phyloP scores from a whole-genome alignment of 768 basidiomycete species.

The Xerocomus brunneocitrinus region DNA sequence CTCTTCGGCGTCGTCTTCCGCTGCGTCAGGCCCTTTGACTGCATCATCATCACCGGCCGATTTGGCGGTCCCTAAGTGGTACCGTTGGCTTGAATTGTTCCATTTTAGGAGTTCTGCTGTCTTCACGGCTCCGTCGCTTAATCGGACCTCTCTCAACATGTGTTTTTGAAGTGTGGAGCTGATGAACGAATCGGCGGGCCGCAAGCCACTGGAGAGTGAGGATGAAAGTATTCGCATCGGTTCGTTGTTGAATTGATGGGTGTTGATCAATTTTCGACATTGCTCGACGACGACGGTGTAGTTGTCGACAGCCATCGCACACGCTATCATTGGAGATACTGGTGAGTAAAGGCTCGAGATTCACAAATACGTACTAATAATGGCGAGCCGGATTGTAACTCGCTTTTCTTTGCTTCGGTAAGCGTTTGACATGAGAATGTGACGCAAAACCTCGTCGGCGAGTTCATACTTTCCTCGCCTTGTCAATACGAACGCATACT shows the following conservation, averaged over 20 bases:
- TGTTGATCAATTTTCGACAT: constrained; percentile 66
- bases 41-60: constrained; percentile 17
- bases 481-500: constrained; percentile 77
- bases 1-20: constrained; percentile 34
- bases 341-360: neutral
- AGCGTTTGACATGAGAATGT: constrained; percentile 69
- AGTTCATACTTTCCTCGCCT: constrained; percentile 56
- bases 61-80: constrained; percentile 37
- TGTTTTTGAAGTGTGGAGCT: constrained; percentile 79
- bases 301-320: constrained; percentile 57
- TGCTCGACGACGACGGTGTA: constrained; percentile 65
- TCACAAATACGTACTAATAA: constrained; percentile 52
- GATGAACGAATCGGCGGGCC: constrained; percentile 71
- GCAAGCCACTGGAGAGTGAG: constrained; percentile 65
- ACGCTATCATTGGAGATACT: constrained; percentile 46
- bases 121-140: constrained; percentile 61
- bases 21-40: constrained; percentile 15
- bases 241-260: constrained; percentile 84
- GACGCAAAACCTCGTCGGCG: constrained; percentile 72
- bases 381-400: constrained; percentile 67
- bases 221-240: constrained; percentile 74
- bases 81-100: constrained; percentile 57
- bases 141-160: constrained; percentile 71
- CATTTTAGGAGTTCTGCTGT: constrained; percentile 58
- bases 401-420: constrained; percentile 60